Conservation (phyloP, 371 early-diverging fungal genomes). For the Mucor irregularis region DNA sequence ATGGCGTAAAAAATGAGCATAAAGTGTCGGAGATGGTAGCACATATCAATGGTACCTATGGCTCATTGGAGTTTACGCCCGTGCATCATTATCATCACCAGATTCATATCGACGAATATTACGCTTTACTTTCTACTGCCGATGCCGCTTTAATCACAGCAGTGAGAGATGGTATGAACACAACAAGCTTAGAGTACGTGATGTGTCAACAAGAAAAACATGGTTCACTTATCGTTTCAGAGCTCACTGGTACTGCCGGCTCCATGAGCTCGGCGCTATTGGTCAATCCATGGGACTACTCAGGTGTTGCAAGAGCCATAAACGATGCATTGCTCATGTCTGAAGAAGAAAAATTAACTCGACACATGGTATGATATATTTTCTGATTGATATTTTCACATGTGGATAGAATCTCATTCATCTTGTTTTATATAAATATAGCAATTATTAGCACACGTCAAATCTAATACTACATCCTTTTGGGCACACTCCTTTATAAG, state of each 20-base stretch:
- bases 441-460: slow-evolving; percentile 87
- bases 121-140: slow-evolving; percentile 91
- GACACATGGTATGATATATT: slow-evolving; percentile 64
- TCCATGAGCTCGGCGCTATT: slow-evolving; percentile 87
- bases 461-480: slow-evolving; percentile 84
- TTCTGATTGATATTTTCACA: background rate
- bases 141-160: slow-evolving; percentile 96
- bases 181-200: slow-evolving; percentile 97
- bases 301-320: slow-evolving; percentile 92
- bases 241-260: slow-evolving; percentile 97
- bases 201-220: slow-evolving; percentile 93
- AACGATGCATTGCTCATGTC: slow-evolving; percentile 86
- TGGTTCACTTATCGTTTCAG: slow-evolving; percentile 93
- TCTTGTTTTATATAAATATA: too few species aligned
- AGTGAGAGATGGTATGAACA: slow-evolving; percentile 99
- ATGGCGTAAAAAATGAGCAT: slow-evolving; percentile 71
- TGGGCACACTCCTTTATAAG: slow-evolving; percentile 91
- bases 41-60: slow-evolving; percentile 93
- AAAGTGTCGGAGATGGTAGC: slow-evolving; percentile 89
- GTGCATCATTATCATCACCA: slow-evolving; percentile 96
- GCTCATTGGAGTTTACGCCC: slow-evolving; percentile 92
- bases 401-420: too few species aligned
- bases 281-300: slow-evolving; percentile 98
- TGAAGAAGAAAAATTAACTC: slow-evolving; percentile 73
- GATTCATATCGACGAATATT: slow-evolving; percentile 92